Conservation (phyloP, 2,329 filamentous ascomycete genomes). For the Sporothrix schenckii region DNA sequence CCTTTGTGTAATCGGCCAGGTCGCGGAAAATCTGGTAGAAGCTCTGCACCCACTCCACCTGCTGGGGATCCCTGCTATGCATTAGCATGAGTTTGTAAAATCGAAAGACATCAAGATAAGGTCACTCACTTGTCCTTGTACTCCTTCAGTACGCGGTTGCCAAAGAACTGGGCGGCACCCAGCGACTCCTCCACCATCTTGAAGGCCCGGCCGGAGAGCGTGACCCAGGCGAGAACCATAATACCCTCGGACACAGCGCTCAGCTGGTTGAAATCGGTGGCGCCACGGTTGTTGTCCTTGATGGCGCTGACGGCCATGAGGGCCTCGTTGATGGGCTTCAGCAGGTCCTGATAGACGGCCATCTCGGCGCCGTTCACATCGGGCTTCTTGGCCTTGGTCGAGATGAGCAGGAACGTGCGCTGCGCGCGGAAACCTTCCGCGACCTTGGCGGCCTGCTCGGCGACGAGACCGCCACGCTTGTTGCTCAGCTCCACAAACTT, state of each 20-base stretch:
- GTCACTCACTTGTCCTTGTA: slow-evolving; percentile 68
- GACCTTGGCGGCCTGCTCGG: slow-evolving; percentile 69
- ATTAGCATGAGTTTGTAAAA: neutral
- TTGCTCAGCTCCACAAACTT: slow-evolving; percentile 78
- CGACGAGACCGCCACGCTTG: slow-evolving; percentile 74
- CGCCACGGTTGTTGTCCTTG: slow-evolving; percentile 77
- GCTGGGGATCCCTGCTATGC: slow-evolving; percentile 66
- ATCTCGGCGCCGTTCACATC: slow-evolving; percentile 65
- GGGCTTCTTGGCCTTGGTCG: slow-evolving; percentile 91
- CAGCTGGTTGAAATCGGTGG: slow-evolving; percentile 76
- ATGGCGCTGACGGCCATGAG: slow-evolving; percentile 78
- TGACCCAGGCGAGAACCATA: slow-evolving; percentile 87
- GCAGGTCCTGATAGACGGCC: slow-evolving; percentile 70
- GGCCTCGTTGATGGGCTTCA: slow-evolving; percentile 84
- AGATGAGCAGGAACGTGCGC: slow-evolving; percentile 82
- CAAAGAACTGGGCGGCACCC: slow-evolving; percentile 86
- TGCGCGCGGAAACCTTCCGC: slow-evolving; percentile 75
- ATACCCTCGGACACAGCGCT: slow-evolving; percentile 89
- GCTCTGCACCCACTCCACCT: slow-evolving; percentile 87
- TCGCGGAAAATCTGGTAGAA: slow-evolving; percentile 90
- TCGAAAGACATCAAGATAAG: neutral
- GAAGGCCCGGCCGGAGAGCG: slow-evolving; percentile 76
- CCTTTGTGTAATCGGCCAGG: slow-evolving; percentile 80
- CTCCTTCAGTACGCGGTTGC: slow-evolving; percentile 90
- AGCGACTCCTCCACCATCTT: slow-evolving; percentile 85